These are phyloP conservation scores for Pseudogymnoascus sp. DNA, from an alignment of 2,329 filamentous ascomycete genomes.

Conservation along the genomic window DNA sequence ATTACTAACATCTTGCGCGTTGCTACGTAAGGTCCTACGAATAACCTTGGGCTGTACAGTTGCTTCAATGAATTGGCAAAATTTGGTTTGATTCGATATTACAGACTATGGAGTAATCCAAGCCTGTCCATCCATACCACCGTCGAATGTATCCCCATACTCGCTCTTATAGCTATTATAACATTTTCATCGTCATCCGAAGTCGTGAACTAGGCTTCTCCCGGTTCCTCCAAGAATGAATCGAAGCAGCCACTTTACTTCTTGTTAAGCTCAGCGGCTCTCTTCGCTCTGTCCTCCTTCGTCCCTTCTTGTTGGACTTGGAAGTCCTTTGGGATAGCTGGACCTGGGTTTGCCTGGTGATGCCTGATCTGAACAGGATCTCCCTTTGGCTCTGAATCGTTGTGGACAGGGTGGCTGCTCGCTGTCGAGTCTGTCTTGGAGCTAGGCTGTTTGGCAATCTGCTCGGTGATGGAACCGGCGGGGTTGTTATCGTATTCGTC, in stretches of 20 bases:
- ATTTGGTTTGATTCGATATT: slow-evolving; percentile 2
- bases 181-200: background rate
- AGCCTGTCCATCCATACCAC: background rate
- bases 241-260: background rate
- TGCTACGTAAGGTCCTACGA: too few relatives aligned
- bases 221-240: background rate
- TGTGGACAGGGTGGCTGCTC: slow-evolving; percentile 31
- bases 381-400: slow-evolving; percentile 35
- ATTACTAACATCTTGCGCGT: too few relatives aligned
- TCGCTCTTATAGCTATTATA: background rate
- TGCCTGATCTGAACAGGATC: slow-evolving; percentile 43
- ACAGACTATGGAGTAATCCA: background rate
- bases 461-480: slow-evolving; percentile 28
- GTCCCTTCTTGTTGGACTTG: slow-evolving; percentile 50
- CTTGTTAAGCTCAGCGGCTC: slow-evolving; percentile 61
- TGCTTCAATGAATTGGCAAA: background rate
- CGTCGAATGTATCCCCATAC: background rate
- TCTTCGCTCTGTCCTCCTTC: slow-evolving; percentile 61
- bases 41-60: too few relatives aligned
- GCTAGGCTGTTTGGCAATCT: slow-evolving; percentile 30
- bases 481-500: slow-evolving; percentile 31
- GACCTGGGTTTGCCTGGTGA: slow-evolving; percentile 51
- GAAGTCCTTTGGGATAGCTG: slow-evolving; percentile 48
- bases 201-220: background rate
- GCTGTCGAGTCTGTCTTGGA: slow-evolving; percentile 31